A percentile compares a stretch with the other conserved stretches of the same genome.
Conservation (phyloP, 371 early-diverging fungal genomes). For the Funneliformis caledonium region DNA sequence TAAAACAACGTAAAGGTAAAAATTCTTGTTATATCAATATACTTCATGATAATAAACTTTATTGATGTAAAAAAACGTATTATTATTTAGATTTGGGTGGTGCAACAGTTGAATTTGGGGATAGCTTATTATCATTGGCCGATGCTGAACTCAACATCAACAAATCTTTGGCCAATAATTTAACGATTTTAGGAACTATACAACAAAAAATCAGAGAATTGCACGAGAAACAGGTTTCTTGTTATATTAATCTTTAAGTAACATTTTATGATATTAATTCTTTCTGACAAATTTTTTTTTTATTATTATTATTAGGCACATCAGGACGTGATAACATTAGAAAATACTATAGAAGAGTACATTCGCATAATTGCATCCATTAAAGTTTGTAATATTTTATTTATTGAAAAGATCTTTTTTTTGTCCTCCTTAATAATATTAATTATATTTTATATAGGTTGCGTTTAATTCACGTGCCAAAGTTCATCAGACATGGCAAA, state of each 20-base stretch:
- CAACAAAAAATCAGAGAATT: slow-evolving; percentile 80
- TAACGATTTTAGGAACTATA: slow-evolving; percentile 71
- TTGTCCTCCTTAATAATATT: background rate
- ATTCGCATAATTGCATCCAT: slow-evolving; percentile 86
- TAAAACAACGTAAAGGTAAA: slow-evolving; percentile 78
- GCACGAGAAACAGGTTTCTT: slow-evolving; percentile 69
- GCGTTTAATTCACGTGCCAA: slow-evolving; percentile 79
- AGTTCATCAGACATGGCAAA: slow-evolving; percentile 73
- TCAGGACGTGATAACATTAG: slow-evolving; percentile 73
- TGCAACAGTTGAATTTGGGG: slow-evolving; percentile 83
- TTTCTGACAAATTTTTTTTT: background rate
- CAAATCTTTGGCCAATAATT: slow-evolving; percentile 64
- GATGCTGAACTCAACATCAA: slow-evolving; percentile 63
- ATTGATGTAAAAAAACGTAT: background rate
- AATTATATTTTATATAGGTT: slow-evolving; percentile 46
- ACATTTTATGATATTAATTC: background rate
- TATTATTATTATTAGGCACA: slow-evolving; percentile 52
- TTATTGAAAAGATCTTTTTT: background rate
- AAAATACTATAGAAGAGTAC: slow-evolving; percentile 86
- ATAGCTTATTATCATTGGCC: slow-evolving; percentile 78
- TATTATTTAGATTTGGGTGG: slow-evolving; percentile 66
- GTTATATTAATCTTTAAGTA: background rate
- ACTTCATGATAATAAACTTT: background rate
- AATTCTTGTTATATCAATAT: slow-evolving; percentile 9
- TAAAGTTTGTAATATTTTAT: slow-evolving; percentile 50